Conservation (phyloP, 495 filamentous ascomycete species). For the Penicillium pulvis region DNA sequence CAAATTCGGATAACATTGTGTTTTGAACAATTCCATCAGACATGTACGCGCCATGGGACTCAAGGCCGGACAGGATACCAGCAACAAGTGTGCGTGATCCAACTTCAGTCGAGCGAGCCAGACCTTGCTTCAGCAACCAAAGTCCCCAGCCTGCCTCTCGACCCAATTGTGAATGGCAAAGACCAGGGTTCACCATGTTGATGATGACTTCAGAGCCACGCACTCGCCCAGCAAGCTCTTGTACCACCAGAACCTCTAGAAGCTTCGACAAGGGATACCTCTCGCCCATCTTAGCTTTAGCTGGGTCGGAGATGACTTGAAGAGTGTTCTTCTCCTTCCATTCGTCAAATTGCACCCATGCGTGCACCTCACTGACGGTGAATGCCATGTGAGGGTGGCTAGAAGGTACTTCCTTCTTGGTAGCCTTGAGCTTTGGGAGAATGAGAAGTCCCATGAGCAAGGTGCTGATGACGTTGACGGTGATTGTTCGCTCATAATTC, state of each 20-base stretch:
- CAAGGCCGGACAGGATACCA: conserved; percentile 36
- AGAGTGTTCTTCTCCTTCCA: conserved; percentile 34
- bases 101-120: conserved; percentile 49
- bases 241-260: conserved; percentile 48
- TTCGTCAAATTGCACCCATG: conserved; percentile 33
- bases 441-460: conserved; percentile 48
- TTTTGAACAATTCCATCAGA: conserved; percentile 29
- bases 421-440: conserved; percentile 43
- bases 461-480: conserved; percentile 56
- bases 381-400: conserved; percentile 33
- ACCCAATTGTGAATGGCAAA: conserved; percentile 48
- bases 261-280: conserved; percentile 57
- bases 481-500: conserved; percentile 50
- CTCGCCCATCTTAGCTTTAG: conserved; percentile 26
- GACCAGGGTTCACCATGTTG: conserved; percentile 55
- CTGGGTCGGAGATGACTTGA: conserved; percentile 33
- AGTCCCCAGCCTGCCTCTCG: conserved; percentile 29
- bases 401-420: conserved; percentile 21
- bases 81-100: conserved; percentile 50
- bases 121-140: conserved; percentile 19
- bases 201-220: conserved; percentile 47
- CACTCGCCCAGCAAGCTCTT: conserved; percentile 43
- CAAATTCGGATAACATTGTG: conserved; percentile 33
- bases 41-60: conserved; percentile 54
- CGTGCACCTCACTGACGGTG: conserved; percentile 45